A percentile compares a stretch with the other conserved stretches of the same genome.
Conservation (phyloP, 495 filamentous ascomycete genomes). For the Daldinia decipiens region DNA sequence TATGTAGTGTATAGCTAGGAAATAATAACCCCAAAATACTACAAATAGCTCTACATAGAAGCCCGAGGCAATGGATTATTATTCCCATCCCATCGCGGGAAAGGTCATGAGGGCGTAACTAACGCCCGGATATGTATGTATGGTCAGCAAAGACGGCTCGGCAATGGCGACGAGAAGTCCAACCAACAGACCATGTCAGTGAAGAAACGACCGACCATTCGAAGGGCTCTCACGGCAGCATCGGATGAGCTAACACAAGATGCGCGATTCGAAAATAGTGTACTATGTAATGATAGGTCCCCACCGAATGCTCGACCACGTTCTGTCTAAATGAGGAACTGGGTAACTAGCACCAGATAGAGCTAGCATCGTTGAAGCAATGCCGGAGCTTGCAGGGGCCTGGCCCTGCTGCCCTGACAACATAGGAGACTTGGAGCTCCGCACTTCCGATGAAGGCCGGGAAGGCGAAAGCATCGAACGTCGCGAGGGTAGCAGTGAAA, state of each 20-base stretch:
- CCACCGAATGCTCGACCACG: slow-evolving; percentile 41
- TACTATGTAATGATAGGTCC: slow-evolving; percentile 22
- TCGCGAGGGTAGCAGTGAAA: not conserved
- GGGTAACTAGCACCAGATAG: slow-evolving; percentile 18
- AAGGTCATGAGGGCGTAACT: slow-evolving; percentile 16
- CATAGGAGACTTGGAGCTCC: slow-evolving; percentile 10
- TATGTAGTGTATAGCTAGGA: not conserved
- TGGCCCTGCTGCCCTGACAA: not conserved
- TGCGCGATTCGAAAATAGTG: slow-evolving; percentile 13
- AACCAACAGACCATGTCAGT: slow-evolving; percentile 5
- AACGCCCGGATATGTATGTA: slow-evolving; percentile 24
- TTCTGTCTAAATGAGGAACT: slow-evolving; percentile 33
- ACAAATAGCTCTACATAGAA: slow-evolving; percentile 24
- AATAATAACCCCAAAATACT: slow-evolving; percentile 4
- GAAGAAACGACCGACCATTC: slow-evolving; percentile 12
- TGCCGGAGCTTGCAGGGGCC: slow-evolving; percentile 42
- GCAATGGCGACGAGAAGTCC: slow-evolving; percentile 23
- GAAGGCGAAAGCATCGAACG: slow-evolving; percentile 8
- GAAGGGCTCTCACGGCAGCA: slow-evolving; percentile 34
- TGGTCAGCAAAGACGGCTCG: slow-evolving; percentile 29
- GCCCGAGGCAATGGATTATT: slow-evolving; percentile 9
- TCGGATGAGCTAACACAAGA: slow-evolving; percentile 42
- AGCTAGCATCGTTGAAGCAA: slow-evolving; percentile 35
- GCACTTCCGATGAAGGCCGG: slow-evolving; percentile 36
- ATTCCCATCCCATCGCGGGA: slow-evolving; percentile 1